These are phyloP conservation scores for Neoscytalidium dimidiatum DNA, from an alignment of 2,329 filamentous ascomycete genomes.

Conservation along the genomic window DNA sequence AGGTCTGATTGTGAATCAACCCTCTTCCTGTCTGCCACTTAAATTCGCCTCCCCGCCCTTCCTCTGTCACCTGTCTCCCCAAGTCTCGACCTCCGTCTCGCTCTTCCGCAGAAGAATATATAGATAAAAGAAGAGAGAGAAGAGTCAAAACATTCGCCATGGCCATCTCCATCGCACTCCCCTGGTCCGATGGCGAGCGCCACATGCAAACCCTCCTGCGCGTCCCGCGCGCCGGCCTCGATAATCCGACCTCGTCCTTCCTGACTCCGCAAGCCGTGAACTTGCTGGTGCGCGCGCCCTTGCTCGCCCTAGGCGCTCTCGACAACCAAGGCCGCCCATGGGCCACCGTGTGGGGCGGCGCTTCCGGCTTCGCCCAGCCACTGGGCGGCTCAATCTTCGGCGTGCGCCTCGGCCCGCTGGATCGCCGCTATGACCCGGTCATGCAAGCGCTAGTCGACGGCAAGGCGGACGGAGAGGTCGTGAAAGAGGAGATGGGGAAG, in stretches of 20 bases:
- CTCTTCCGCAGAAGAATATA: not conserved
- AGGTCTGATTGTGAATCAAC: too few relatives aligned
- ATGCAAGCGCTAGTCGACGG: conserved; percentile 61
- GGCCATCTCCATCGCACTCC: conserved; percentile 47
- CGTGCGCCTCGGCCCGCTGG: conserved; percentile 62
- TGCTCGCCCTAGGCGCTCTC: conserved; percentile 73
- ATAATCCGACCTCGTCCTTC: conserved; percentile 68
- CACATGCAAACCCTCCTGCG: conserved; percentile 65
- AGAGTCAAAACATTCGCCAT: conserved; percentile 27
- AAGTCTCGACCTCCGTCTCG: too few relatives aligned
- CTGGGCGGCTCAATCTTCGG: conserved; percentile 66
- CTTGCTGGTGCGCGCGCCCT: conserved; percentile 63
- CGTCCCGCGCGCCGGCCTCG: conserved; percentile 50
- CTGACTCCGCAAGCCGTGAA: conserved; percentile 63
- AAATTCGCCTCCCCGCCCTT: not conserved
- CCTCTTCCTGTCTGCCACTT: too few relatives aligned
- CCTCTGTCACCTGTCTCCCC: not conserved
- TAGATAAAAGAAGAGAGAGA: too few relatives aligned
- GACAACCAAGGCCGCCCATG: conserved; percentile 68
- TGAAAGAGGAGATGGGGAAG: conserved; percentile 32
- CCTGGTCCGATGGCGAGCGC: conserved; percentile 68
- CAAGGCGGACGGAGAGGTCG: conserved; percentile 44
- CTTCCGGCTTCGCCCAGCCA: conserved; percentile 65
- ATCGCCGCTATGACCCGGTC: conserved; percentile 68
- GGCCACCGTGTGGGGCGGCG: conserved; percentile 78